phyloP scores from a whole-genome alignment of 2,329 filamentous ascomycete genomes.

The Periconia digitata region DNA sequence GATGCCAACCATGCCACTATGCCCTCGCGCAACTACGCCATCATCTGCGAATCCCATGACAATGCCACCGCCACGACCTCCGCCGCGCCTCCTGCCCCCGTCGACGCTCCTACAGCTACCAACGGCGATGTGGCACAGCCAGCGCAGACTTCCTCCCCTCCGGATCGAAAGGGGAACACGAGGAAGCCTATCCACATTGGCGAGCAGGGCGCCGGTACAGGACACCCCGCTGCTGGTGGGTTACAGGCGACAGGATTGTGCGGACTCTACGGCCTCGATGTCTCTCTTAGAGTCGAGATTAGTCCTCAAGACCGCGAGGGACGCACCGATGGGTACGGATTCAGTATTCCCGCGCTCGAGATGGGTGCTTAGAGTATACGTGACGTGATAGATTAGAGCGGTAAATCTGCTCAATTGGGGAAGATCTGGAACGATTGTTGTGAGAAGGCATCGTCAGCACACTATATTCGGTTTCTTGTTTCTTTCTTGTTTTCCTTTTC shows the following conservation, averaged over 20 bases:
- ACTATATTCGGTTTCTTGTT: not conserved
- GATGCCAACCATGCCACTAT: conserved; percentile 83
- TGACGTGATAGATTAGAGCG: too few relatives aligned
- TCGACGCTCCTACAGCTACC: conserved; percentile 20
- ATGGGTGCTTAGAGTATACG: conserved; percentile 11
- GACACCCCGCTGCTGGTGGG: conserved; percentile 68
- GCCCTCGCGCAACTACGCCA: conserved; percentile 67
- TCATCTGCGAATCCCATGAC: conserved; percentile 57
- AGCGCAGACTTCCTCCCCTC: conserved; percentile 23
- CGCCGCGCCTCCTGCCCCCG: conserved; percentile 19
- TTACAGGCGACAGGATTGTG: conserved; percentile 46
- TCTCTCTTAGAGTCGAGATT: conserved; percentile 53
- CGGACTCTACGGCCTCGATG: conserved; percentile 49
- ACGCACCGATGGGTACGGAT: conserved; percentile 53
- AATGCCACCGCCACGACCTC: conserved; percentile 22
- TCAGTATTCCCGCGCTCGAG: conserved; percentile 50
- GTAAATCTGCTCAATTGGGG: too few relatives aligned
- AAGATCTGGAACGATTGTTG: too few relatives aligned
- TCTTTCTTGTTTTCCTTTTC: not conserved
- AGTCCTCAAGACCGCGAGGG: conserved; percentile 47
- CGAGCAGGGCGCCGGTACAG: conserved; percentile 76
- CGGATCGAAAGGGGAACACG: conserved; percentile 54
- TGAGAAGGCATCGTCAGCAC: not conserved
- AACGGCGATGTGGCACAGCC: conserved; percentile 27
- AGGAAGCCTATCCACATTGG: conserved; percentile 73